Conservation (phyloP, 2,329 filamentous ascomycete species). For the Setomelanomma holmii region DNA sequence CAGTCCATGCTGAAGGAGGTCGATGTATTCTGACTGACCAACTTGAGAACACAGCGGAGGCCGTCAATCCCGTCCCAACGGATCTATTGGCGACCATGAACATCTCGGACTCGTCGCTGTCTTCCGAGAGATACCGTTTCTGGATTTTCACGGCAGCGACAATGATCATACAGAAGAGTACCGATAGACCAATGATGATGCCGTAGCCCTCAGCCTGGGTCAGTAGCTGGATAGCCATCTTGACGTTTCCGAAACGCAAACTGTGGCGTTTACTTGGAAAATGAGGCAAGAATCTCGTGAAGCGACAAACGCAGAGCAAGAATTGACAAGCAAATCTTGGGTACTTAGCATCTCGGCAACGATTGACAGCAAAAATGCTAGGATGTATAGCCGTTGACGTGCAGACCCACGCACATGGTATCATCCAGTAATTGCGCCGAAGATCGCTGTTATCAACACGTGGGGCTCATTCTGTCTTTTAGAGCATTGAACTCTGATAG, state of each 20-base stretch:
- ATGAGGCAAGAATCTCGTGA: not conserved
- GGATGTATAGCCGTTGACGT: constrained; percentile 6
- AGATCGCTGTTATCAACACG: constrained; percentile 6
- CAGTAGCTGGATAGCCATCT: constrained; percentile 15
- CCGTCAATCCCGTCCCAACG: constrained; percentile 26
- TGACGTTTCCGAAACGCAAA: not conserved
- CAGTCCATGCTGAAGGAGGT: not conserved
- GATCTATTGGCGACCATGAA: constrained; percentile 27
- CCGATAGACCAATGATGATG: constrained; percentile 19
- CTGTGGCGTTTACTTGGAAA: not conserved
- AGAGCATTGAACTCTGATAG: not conserved
- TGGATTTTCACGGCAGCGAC: constrained; percentile 21
- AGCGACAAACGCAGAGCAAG: not conserved
- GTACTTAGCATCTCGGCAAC: not conserved
- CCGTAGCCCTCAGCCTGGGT: constrained; percentile 21
- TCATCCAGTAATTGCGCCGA: constrained; percentile 9
- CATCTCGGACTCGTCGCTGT: constrained; percentile 28
- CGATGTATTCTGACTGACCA: constrained; percentile 5
- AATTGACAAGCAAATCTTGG: not conserved
- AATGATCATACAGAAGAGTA: constrained; percentile 17
- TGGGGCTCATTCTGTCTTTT: not conserved
- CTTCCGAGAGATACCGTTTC: constrained; percentile 20
- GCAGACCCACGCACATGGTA: constrained; percentile 16
- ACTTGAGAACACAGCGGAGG: constrained; percentile 24
- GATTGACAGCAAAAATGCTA: not conserved